Percentiles rank a stretch among this genome's conserved stretches.
These are phyloP conservation scores for Nyctanthes arbortristis DNA, from an alignment of 257 asterid genomes.

Conservation along the genomic window DNA sequence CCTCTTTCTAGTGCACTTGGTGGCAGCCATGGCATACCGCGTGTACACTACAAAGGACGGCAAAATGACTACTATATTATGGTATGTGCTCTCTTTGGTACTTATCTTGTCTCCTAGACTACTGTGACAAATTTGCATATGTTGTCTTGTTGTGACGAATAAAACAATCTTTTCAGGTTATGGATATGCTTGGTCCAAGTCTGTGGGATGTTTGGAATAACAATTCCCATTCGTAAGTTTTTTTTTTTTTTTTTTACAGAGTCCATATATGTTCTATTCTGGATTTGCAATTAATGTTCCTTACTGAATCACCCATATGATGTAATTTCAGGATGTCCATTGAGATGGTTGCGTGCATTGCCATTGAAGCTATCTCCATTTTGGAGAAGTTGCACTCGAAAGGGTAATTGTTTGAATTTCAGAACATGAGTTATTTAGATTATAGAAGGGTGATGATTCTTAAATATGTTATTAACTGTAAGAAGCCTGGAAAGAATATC, in stretches of 20 bases:
- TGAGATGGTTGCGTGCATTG: conserved; percentile 92
- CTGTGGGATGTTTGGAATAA: conserved; percentile 85
- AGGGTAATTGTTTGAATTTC: conserved; percentile 48
- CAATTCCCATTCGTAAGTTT: conserved; percentile 63
- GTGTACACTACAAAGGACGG: conserved; percentile 74
- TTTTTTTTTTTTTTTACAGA: not conserved
- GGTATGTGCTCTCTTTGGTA: conserved; percentile 39
- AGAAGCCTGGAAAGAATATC: not conserved
- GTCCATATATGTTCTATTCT: not conserved
- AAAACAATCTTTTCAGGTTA: conserved; percentile 64
- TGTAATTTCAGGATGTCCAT: conserved; percentile 65
- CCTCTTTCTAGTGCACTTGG: conserved; percentile 54
- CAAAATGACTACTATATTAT: conserved; percentile 74
- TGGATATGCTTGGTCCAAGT: conserved; percentile 98
- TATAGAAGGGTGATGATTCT: not conserved
- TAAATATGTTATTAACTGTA: not conserved
- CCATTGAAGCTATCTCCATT: conserved; percentile 92
- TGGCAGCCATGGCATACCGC: conserved; percentile 86
- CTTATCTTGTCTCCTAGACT: not conserved
- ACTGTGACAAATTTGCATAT: not conserved
- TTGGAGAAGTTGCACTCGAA: conserved; percentile 81
- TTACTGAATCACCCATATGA: not conserved
- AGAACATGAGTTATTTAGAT: not conserved
- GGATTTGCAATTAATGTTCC: not conserved
- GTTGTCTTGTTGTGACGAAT: not conserved